Evolutionary conservation across 371 early-diverging fungal genomes (phyloP).

Genomic region (Circinella minor): DNA sequence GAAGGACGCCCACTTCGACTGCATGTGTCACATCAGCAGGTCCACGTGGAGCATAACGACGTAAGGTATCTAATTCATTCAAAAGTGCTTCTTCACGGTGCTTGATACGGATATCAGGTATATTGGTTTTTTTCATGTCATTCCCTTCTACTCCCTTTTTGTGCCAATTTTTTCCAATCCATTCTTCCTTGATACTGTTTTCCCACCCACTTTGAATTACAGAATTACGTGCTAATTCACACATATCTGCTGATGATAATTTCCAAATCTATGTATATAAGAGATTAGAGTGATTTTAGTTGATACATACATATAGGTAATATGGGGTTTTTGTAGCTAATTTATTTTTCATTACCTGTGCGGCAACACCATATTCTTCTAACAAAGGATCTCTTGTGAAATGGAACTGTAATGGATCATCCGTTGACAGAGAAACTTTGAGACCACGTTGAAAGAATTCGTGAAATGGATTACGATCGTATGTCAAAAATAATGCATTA

Average conservation of each 20-base stretch:
- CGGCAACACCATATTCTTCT: constrained; percentile 98
- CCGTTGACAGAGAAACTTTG: constrained; percentile 95
- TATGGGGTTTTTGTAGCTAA: not conserved
- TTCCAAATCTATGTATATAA: constrained; percentile 82
- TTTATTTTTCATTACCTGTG: constrained; percentile 67
- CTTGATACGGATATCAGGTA: constrained; percentile 90
- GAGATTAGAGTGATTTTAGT: not conserved
- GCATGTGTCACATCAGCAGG: not conserved
- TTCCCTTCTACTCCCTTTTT: constrained; percentile 85
- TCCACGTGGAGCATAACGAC: constrained; percentile 36
- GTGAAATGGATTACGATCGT: constrained; percentile 96
- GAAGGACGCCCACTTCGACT: not conserved
- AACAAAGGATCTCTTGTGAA: constrained; percentile 98
- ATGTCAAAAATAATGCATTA: constrained; percentile 96
- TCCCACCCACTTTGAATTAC: constrained; percentile 96
- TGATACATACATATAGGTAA: too few species aligned
- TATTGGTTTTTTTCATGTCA: constrained; percentile 95
- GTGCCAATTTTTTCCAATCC: constrained; percentile 88
- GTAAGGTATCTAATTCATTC: constrained; percentile 76
- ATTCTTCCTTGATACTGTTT: constrained; percentile 86
- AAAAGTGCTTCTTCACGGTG: constrained; percentile 87
- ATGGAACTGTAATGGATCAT: constrained; percentile 99
- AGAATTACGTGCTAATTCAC: constrained; percentile 96
- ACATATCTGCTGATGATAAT: constrained; percentile 93
- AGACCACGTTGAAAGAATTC: constrained; percentile 95